Conservation (phyloP, 768 basidiomycete genomes). For the Hygrocybe punicea region DNA sequence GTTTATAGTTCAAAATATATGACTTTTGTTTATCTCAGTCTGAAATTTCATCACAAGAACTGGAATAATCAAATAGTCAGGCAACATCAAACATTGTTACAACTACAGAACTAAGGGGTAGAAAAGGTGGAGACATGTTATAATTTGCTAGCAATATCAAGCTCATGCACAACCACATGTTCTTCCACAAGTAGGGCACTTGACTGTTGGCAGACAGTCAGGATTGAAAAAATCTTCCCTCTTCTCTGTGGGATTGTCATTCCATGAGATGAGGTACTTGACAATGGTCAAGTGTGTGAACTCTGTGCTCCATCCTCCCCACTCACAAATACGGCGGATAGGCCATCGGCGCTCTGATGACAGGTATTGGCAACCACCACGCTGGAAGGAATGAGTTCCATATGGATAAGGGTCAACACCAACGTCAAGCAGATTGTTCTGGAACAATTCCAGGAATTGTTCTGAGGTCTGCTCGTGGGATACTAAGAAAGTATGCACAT, state of each 20-base stretch:
- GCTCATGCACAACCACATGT: slow-evolving; percentile 27
- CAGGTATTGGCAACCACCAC: slow-evolving; percentile 11
- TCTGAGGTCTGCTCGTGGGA: slow-evolving; percentile 31
- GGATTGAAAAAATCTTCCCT: slow-evolving; percentile 40
- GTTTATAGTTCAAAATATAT: too few relatives aligned
- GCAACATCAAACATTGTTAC: too few relatives aligned
- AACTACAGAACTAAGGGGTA: neutral
- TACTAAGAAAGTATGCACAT: neutral
- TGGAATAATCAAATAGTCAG: too few relatives aligned
- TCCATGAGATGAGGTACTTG: too few relatives aligned
- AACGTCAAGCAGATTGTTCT: slow-evolving; percentile 33
- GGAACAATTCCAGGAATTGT: slow-evolving; percentile 38
- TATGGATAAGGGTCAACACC: too few relatives aligned
- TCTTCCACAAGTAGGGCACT: slow-evolving; percentile 30
- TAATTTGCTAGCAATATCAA: slow-evolving; percentile 5
- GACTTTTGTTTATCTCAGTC: too few relatives aligned
- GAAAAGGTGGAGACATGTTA: neutral
- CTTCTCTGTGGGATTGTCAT: slow-evolving; percentile 19
- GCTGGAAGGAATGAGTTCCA: too few relatives aligned
- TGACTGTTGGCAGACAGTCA: slow-evolving; percentile 16
- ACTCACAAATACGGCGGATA: slow-evolving; percentile 39
- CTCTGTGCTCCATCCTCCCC: slow-evolving; percentile 46
- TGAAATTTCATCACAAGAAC: too few relatives aligned
- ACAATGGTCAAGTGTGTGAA: slow-evolving; percentile 37
- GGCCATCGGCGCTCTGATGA: slow-evolving; percentile 32